Evolutionary conservation across 345 rosid species (phyloP).

Genomic region (Cochlearia excelsa): DNA sequence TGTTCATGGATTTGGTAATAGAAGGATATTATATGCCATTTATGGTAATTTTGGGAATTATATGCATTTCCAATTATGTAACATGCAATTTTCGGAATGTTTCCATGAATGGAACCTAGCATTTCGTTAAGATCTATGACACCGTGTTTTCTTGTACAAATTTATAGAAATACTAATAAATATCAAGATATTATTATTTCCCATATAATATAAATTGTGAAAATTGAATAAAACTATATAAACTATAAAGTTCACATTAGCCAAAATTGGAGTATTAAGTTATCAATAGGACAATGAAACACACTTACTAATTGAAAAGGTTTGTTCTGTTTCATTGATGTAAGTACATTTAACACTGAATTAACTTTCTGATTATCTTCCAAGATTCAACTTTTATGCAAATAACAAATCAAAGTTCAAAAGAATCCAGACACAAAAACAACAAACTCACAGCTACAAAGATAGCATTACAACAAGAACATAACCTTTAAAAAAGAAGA

Average conservation of each 20-base stretch:
- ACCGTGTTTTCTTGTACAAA: constrained; percentile 1
- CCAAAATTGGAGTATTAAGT: too few species aligned
- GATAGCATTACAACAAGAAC: neutral
- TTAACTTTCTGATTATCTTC: too few species aligned
- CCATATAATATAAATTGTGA: constrained; percentile 6
- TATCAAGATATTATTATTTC: constrained; percentile 21
- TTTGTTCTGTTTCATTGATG: too few species aligned
- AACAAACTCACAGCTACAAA: neutral
- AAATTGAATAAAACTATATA: neutral
- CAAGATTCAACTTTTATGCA: too few species aligned
- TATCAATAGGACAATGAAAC: too few species aligned
- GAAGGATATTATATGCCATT: constrained; percentile 2
- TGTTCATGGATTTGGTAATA: neutral
- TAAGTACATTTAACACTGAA: too few species aligned
- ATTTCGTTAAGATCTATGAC: neutral
- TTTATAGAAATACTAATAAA: constrained; percentile 12
- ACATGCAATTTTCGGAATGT: constrained; percentile 13
- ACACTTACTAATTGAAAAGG: too few species aligned
- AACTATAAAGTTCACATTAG: too few species aligned
- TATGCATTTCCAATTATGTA: constrained; percentile 4
- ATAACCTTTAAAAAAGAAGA: too few species aligned
- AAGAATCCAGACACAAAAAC: too few species aligned
- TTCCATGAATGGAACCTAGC: constrained; percentile 1
- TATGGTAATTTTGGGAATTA: constrained; percentile 10
- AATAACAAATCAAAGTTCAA: too few species aligned